phyloP scores from a whole-genome alignment of 495 filamentous ascomycete genomes.

The Penicillium antarcticum region DNA sequence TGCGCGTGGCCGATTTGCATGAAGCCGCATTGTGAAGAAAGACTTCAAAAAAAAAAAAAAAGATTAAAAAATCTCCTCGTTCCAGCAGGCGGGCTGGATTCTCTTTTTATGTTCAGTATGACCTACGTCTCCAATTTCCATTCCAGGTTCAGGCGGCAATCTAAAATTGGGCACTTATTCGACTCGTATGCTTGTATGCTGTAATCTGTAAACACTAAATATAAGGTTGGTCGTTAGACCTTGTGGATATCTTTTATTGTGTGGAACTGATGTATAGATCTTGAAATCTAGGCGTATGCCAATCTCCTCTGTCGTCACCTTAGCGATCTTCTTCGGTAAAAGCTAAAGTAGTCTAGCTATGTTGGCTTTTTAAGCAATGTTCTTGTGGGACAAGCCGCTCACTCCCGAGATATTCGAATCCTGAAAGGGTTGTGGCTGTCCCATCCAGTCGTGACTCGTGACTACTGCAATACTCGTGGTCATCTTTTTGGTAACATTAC shows the following conservation, averaged over 20 bases:
- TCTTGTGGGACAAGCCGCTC: no score
- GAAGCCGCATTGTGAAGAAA: slow-evolving; percentile 39
- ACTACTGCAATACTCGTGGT: no score
- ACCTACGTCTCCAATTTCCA: slow-evolving; percentile 37
- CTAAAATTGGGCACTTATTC: slow-evolving; percentile 29
- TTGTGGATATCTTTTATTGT: neutral
- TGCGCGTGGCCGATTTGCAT: slow-evolving; percentile 35
- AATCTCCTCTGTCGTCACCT: no score
- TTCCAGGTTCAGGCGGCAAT: slow-evolving; percentile 39
- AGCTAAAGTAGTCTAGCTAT: no score
- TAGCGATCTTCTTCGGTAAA: no score
- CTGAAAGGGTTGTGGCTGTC: no score
- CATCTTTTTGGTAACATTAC: no score
- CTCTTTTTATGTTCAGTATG: slow-evolving; percentile 42
- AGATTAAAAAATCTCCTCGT: slow-evolving; percentile 42
- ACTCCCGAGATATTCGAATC: no score
- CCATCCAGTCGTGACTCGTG: no score
- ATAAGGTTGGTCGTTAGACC: slow-evolving; percentile 1
- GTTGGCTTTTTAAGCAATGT: no score
- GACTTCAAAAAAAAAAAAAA: slow-evolving; percentile 37
- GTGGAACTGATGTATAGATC: slow-evolving; percentile 5
- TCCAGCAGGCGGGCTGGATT: slow-evolving; percentile 34
- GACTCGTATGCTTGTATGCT: neutral
- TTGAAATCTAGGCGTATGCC: neutral
- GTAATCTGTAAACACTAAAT: neutral